Base-by-base conservation (phyloP, 257 asterid species). In the Linaria vulgaris region DNA sequence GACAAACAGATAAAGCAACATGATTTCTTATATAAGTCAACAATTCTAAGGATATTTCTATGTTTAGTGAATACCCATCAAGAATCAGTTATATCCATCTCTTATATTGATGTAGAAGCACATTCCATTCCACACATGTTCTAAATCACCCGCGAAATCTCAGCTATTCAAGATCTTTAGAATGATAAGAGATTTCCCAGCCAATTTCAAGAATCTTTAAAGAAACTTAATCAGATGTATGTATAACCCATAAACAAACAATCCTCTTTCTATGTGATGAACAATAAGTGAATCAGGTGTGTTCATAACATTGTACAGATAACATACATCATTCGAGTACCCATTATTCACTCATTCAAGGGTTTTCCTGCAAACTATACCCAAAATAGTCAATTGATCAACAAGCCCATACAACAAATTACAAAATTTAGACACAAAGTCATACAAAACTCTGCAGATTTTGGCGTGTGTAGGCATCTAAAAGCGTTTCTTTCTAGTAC, bases 361-460 rank as follows among this genome's bases (percentile, higher is more conserved):
- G 47, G 22, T 62, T 50, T 34, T 37, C 60, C 13, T 9, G 51
- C 15, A 51, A 63, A 50, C 56, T 16, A 31, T 19, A 21, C 60
- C 23, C 31, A 10, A 44, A 27, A 22, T 50, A 72, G 61, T 44
- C 72, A 61, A 59, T 49, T 60, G 62, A 72, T 72, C 66, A 59
- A 39, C 48, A 75, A 79, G 58, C 70, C 61, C 66, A 75, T 54
- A 23, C 2, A 59, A 67, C 43, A 67, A 13, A 70, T 41, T 51
- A 50, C 62, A 78, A 69, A 65, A 69, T 45, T 51, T 38, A 72
- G 54, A 53, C 61, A 24, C n/a, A n/a, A n/a, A 58, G 60, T 56
- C 27, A 63, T 19, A 55, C 63, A 56, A 30, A 69, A 56, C 27
- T 58, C n/a, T 19, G 57, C 56, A 66, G 25, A 53, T 72, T 45